Base-by-base conservation (phyloP, 2,329 filamentous ascomycete species). In the Leptographium galeiforme region DNA sequence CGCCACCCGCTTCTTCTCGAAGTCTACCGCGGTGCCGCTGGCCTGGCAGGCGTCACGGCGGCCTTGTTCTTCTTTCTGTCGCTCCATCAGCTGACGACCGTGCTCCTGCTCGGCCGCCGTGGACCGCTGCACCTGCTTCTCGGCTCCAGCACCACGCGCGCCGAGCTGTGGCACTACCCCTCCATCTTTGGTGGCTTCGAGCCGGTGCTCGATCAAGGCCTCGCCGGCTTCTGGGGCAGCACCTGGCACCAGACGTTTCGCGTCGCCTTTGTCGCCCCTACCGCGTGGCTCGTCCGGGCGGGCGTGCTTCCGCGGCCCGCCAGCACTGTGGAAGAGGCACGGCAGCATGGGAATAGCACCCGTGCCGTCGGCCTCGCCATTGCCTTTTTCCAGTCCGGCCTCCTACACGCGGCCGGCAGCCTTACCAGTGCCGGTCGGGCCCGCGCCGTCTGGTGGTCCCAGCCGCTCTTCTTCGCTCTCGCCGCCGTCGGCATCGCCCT, bases 201-300 rank as follows among this genome's bases (percentile, higher is more conserved):
- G 43, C 67, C 72, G 32, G 72, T 90, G 2, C 67, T 83, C 12
- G 79, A 89, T 57, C 73, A 79, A 55, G 90, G 91, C 0, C 72
- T 96, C 2, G 75, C 78, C 1, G 90, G 89, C 1, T 85, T 84
- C 68, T 97, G 91, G 91, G 83, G 86, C 46, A 74, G 73, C 25
- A 91, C 82, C 76, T 96, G 91, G 91, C 91, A 97, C 66, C 90
- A 96, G 67, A 83, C 84, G 3, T 94, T 95, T 69, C 84, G 89
- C 1, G 76, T 81, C 53, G 81, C 79, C 2, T 89, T 91, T 62
- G 68, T 78, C 41, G 76, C 81, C 5, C 83, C 84, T 0, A 70
- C 75, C 0, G 66, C 66, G 2, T 78, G 71, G 61, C 60, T 84
- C 53, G 64, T 67, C 10, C 59, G 64, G 56, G 52, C 56, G 43